Conservation (phyloP, 2,329 filamentous ascomycete species). For the Aspergillus pseudoviridinutans region DNA sequence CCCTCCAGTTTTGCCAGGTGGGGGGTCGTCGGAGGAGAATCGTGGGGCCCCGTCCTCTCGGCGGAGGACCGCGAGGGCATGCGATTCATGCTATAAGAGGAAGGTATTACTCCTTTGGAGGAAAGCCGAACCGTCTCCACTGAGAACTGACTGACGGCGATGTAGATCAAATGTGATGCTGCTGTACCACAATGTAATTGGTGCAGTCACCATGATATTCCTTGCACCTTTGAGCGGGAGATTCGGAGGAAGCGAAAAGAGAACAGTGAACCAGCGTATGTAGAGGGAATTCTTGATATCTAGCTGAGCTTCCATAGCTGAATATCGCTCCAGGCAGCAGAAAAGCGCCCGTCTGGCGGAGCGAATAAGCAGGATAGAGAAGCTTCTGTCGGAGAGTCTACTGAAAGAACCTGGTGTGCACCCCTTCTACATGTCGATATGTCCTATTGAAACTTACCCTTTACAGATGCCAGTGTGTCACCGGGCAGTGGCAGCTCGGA, state of each 20-base stretch:
- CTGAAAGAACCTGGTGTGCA: slow-evolving; percentile 20
- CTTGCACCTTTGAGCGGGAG: slow-evolving; percentile 45
- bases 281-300: neutral
- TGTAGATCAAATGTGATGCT: slow-evolving; percentile 50
- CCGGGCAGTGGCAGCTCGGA: slow-evolving; percentile 9
- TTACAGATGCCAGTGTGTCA: slow-evolving; percentile 14
- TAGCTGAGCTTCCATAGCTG: neutral
- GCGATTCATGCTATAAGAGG: slow-evolving; percentile 48
- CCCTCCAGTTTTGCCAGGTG: slow-evolving; percentile 12
- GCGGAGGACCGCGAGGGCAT: slow-evolving; percentile 38
- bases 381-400: slow-evolving; percentile 32
- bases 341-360: slow-evolving; percentile 31
- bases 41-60: neutral
- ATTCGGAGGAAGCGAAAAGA: slow-evolving; percentile 27
- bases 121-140: neutral
- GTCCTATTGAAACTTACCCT: slow-evolving; percentile 1
- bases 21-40: slow-evolving; percentile 20
- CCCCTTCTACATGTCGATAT: neutral
- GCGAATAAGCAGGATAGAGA: slow-evolving; percentile 40
- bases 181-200: slow-evolving; percentile 46
- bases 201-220: slow-evolving; percentile 47
- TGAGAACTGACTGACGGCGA: neutral
- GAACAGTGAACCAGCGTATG: slow-evolving; percentile 20
- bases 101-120: slow-evolving; percentile 37
- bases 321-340: slow-evolving; percentile 13